Percentiles rank a stretch among this genome's conserved stretches.
Conservation (phyloP, 257 asterid species). For the Ballota nigra region DNA sequence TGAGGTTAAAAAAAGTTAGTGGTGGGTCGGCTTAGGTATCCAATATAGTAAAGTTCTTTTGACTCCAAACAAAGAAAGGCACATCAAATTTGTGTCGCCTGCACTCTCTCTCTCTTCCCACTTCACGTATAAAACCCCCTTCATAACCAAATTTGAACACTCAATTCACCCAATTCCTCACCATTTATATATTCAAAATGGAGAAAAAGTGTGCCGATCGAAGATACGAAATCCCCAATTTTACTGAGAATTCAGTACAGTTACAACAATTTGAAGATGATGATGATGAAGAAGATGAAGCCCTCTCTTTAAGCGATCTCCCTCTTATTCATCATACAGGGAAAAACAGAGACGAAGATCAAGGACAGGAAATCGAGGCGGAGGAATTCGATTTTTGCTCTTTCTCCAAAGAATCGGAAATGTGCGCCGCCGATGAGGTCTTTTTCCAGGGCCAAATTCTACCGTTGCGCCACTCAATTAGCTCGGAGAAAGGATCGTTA, state of each 20-base stretch:
- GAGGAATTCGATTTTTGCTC: slow-evolving; percentile 74
- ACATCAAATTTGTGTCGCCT: slow-evolving; percentile 30
- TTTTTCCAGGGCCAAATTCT: slow-evolving; percentile 79
- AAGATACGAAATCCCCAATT: slow-evolving; percentile 21
- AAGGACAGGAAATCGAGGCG: neutral
- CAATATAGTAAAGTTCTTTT: slow-evolving; percentile 16
- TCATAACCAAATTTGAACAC: neutral
- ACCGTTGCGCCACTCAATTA: slow-evolving; percentile 61
- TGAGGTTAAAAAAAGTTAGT: slow-evolving; percentile 21
- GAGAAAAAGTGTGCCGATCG: slow-evolving; percentile 11
- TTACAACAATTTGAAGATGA: slow-evolving; percentile 7
- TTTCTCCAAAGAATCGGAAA: slow-evolving; percentile 45
- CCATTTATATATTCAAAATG: neutral
- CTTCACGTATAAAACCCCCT: slow-evolving; percentile 23
- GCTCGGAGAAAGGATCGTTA: slow-evolving; percentile 33
- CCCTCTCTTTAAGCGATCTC: slow-evolving; percentile 79
- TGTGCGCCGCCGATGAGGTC: slow-evolving; percentile 84
- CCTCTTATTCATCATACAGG: slow-evolving; percentile 41
- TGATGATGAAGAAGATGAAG: slow-evolving; percentile 55
- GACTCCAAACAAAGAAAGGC: slow-evolving; percentile 45
- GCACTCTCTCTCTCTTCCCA: neutral
- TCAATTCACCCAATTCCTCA: neutral
- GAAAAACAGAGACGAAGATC: slow-evolving; percentile 16
- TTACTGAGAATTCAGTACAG: neutral
- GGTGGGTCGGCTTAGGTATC: slow-evolving; percentile 41